These are phyloP conservation scores for Adansonia gregorii DNA, from an alignment of 441 rosid species.

Conservation along the genomic window DNA sequence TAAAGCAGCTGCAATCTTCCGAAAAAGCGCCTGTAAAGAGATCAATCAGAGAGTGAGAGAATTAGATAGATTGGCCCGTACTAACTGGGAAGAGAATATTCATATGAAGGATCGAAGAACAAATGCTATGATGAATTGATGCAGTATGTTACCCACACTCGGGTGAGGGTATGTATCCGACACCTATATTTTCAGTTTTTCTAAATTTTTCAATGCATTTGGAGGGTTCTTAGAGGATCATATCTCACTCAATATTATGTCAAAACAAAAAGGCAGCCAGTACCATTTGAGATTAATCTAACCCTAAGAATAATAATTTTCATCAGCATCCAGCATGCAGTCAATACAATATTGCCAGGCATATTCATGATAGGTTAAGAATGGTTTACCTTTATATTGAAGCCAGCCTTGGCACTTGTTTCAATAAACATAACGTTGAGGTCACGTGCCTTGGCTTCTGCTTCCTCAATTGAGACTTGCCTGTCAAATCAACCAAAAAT, in stretches of 20 bases:
- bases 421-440: slow-evolving; percentile 90
- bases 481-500: slow-evolving; percentile 39
- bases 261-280: slow-evolving; percentile 1
- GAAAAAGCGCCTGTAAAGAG: slow-evolving; percentile 65
- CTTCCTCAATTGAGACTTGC: slow-evolving; percentile 97
- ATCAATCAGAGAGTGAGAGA: slow-evolving; percentile 4
- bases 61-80: neutral
- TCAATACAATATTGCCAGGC: neutral
- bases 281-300: neutral
- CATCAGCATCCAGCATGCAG: neutral
- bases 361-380: slow-evolving; percentile 7
- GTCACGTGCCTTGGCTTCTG: slow-evolving; percentile 85
- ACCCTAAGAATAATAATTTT: neutral
- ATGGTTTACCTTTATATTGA: slow-evolving; percentile 74
- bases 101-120: neutral
- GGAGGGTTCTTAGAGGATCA: too few species aligned
- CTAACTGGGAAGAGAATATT: neutral
- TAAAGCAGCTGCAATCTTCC: slow-evolving; percentile 92
- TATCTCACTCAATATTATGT: neutral
- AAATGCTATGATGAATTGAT: neutral
- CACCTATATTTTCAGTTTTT: too few species aligned
- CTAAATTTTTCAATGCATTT: too few species aligned
- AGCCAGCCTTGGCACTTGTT: slow-evolving; percentile 97
- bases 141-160: too few species aligned
- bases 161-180: too few species aligned